phyloP scores from a whole-genome alignment of 2,329 filamentous ascomycete genomes.

The Thyridium curvatum region DNA sequence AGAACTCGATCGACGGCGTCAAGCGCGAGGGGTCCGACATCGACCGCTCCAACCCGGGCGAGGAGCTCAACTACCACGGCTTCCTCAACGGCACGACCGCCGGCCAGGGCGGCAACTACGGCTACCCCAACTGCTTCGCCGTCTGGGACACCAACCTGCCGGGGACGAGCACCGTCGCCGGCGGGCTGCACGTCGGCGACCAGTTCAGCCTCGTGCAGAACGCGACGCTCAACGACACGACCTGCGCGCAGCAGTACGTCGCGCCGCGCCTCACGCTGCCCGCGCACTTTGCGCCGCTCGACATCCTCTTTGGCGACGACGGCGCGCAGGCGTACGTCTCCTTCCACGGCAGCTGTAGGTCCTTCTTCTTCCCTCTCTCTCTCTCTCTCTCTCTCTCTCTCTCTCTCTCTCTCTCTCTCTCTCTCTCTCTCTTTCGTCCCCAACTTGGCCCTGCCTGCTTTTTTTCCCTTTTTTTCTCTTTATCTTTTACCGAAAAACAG shows the following conservation, averaged over 20 bases:
- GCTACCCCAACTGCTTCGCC: constrained; percentile 63
- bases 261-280: constrained; percentile 49
- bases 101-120: constrained; percentile 40
- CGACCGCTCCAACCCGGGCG: constrained; percentile 63
- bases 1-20: constrained; percentile 65
- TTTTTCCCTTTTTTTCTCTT: no score
- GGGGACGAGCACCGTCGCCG: constrained; percentile 29
- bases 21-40: constrained; percentile 52
- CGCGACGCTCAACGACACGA: constrained; percentile 31
- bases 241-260: constrained; percentile 35
- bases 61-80: constrained; percentile 69
- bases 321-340: constrained; percentile 57
- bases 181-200: constrained; percentile 33
- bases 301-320: constrained; percentile 57
- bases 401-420: neutral
- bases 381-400: neutral
- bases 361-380: neutral
- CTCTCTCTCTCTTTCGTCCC: neutral
- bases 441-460: neutral
- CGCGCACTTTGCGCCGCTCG: constrained; percentile 63
- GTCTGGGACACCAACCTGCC: constrained; percentile 46
- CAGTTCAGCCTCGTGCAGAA: constrained; percentile 38
- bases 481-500: no score
- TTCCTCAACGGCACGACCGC: constrained; percentile 34
- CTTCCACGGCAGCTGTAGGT: constrained; percentile 64